Base-by-base conservation (phyloP, 2,329 filamentous ascomycete species). In the Simplicillium sp. region DNA sequence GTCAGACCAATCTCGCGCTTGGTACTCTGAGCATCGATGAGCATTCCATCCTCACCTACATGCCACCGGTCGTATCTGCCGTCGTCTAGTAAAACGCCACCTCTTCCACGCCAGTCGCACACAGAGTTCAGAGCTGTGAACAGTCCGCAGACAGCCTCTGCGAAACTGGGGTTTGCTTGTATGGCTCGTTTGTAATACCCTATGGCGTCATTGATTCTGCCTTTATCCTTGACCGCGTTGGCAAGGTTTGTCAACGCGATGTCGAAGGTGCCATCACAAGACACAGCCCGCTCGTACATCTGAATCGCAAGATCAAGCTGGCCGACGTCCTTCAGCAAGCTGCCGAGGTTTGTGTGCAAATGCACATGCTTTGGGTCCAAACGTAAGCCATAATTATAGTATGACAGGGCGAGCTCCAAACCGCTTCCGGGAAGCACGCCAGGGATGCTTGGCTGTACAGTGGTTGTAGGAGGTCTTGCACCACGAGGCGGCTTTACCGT, bases 141-240 rank as follows among this genome's bases (percentile, higher is more conserved):
- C 39, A 98, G 73, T 7, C 92, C 92, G 59, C 92, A 98, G 1
- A 98, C 90, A 7, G 92, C 92, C 64, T 98, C 92, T 1, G 92
- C 87, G 63, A 98, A 98, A 29, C 94, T 84, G 0, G 92, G 90
- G 51, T 92, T 98, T n/a, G 89, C 80, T 29, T 75, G 73, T 9
- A 98, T 90, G 32, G 92, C 92, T 48, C 89, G 79, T 54, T 80
- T 86, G 66, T 98, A 98, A 59, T 94, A 97, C 18, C 69, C 66
- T 44, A 98, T 97, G 2, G 92, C 92, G 57, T 98, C 92, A 42
- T 80, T 84, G 49, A 97, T 87, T 34, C 86, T 80, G 3, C 92
- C 92, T 51, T 94, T 87, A 58, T 98, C 92, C 60, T 98, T 98
- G 49, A 98, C 89, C 8, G 92, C 92, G 58, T 98, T 98, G 41